Conservation (phyloP, 805 yeast genomes). For the Komagataella pseudopastoris region DNA sequence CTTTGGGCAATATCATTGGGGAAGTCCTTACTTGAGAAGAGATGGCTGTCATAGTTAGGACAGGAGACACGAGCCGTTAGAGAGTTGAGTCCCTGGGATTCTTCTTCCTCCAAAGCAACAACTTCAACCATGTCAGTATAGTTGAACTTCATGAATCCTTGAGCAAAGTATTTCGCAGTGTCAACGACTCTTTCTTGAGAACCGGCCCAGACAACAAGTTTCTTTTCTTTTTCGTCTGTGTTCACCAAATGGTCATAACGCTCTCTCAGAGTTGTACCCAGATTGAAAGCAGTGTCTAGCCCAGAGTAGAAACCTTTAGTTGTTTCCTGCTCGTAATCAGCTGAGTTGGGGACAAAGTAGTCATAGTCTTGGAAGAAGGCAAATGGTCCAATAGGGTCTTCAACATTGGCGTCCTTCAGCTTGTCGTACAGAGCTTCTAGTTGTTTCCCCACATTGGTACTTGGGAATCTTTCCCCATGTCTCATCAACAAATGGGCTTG, state of each 20-base stretch:
- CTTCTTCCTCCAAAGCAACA: slow-evolving; percentile 30
- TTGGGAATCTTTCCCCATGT: slow-evolving; percentile 72
- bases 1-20: slow-evolving; percentile 11
- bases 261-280: slow-evolving; percentile 34
- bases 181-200: slow-evolving; percentile 41
- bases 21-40: slow-evolving; percentile 1
- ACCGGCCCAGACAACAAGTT: slow-evolving; percentile 39
- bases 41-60: slow-evolving; percentile 18
- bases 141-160: slow-evolving; percentile 39
- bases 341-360: slow-evolving; percentile 26
- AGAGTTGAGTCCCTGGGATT: slow-evolving; percentile 39
- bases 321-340: slow-evolving; percentile 9
- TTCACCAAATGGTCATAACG: slow-evolving; percentile 35
- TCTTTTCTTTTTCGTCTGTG: slow-evolving; percentile 9
- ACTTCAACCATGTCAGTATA: slow-evolving; percentile 23
- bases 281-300: slow-evolving; percentile 27
- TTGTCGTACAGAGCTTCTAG: slow-evolving; percentile 14
- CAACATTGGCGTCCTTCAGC: slow-evolving; percentile 21
- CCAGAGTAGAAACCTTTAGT: slow-evolving; percentile 36
- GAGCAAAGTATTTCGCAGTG: slow-evolving; percentile 40
- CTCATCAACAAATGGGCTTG: slow-evolving; percentile 64
- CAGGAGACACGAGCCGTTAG: slow-evolving; percentile 40
- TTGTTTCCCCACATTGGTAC: slow-evolving; percentile 21
- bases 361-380: slow-evolving; percentile 39
- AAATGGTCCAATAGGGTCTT: slow-evolving; percentile 32